Evolutionary conservation across 768 basidiomycete species (phyloP).

Genomic region (Kwoniella mangroviensis): DNA sequence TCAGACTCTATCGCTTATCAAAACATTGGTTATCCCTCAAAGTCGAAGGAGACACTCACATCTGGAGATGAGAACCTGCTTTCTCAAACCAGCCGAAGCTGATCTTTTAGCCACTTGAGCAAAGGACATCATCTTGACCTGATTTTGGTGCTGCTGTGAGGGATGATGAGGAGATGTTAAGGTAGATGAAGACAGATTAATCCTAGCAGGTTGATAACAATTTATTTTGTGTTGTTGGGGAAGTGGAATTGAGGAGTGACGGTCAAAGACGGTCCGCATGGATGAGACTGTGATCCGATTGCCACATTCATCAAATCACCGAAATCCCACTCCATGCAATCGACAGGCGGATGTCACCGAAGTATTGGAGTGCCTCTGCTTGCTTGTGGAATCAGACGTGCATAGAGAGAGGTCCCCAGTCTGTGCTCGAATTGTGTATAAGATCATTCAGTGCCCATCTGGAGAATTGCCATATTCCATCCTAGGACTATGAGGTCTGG

Average conservation of each 20-base stretch:
- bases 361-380: too few relatives aligned
- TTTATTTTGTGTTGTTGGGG: not conserved
- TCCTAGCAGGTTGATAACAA: not conserved
- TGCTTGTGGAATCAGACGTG: too few relatives aligned
- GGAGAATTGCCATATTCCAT: too few relatives aligned
- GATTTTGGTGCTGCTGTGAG: not conserved
- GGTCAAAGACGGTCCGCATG: not conserved
- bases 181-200: not conserved
- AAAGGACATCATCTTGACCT: slow-evolving; percentile 49
- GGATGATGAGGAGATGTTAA: not conserved
- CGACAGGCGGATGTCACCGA: not conserved
- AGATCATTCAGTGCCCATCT: too few relatives aligned
- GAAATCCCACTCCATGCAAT: not conserved
- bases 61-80: slow-evolving; percentile 41
- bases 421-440: too few relatives aligned
- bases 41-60: slow-evolving; percentile 23
- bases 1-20: not conserved
- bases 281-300: not conserved
- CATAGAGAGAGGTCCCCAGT: too few relatives aligned
- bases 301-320: not conserved
- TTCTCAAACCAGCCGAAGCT: slow-evolving; percentile 37
- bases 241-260: not conserved
- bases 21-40: not conserved
- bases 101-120: slow-evolving; percentile 48
- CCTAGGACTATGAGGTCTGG: too few relatives aligned